Percentiles rank a stretch among this genome's conserved stretches.
Conservation (phyloP, 371 early-diverging fungal genomes). For the Mucor saturninus region DNA sequence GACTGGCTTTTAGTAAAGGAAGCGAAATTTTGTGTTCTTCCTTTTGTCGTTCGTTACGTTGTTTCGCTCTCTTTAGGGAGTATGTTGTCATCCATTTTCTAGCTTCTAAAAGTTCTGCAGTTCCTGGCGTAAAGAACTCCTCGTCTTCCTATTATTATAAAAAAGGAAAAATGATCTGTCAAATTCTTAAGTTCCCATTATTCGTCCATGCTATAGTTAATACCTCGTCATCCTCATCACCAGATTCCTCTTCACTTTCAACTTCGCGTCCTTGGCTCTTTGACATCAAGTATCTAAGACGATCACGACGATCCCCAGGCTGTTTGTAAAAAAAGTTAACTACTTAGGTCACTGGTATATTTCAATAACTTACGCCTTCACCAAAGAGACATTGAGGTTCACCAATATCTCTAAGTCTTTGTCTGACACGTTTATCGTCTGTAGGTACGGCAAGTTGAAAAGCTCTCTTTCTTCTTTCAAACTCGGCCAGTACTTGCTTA, state of each 20-base stretch:
- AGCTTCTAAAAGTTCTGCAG: constrained; percentile 70
- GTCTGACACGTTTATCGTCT: constrained; percentile 83
- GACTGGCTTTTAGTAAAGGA: constrained; percentile 71
- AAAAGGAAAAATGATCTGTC: neutral
- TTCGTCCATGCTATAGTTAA: constrained; percentile 6
- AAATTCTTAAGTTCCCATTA: too few species aligned
- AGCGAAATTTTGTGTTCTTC: constrained; percentile 74
- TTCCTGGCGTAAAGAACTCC: constrained; percentile 90
- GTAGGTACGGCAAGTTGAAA: constrained; percentile 90
- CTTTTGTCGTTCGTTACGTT: constrained; percentile 70
- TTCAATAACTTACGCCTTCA: constrained; percentile 78
- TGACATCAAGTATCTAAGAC: constrained; percentile 77
- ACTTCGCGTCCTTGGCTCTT: constrained; percentile 54
- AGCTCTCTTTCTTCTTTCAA: constrained; percentile 84
- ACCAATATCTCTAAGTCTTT: constrained; percentile 73
- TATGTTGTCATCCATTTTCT: constrained; percentile 76
- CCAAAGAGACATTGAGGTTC: constrained; percentile 93
- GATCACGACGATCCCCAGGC: constrained; percentile 89
- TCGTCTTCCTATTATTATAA: constrained; percentile 49
- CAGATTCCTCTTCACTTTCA: constrained; percentile 58
- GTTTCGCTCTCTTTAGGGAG: constrained; percentile 79
- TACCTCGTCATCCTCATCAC: constrained; percentile 49
- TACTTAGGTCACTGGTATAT: too few species aligned
- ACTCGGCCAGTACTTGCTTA: constrained; percentile 77
- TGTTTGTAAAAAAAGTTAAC: constrained; percentile 27